phyloP scores from a whole-genome alignment of 1,284 basidiomycete genomes.

The Fomitopsis schrenkii region DNA sequence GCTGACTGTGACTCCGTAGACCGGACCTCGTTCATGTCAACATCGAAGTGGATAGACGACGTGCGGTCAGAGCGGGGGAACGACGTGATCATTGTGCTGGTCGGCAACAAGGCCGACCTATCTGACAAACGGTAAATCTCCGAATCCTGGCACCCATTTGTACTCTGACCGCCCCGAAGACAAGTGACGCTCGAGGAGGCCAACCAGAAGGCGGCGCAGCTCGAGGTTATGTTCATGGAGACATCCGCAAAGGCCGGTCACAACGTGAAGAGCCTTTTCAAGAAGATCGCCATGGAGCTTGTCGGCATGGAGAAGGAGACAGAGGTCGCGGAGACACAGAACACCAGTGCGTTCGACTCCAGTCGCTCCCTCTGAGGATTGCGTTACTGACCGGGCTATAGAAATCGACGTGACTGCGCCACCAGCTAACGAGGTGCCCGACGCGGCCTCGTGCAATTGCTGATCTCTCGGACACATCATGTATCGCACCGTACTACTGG shows the following conservation, averaged over 20 bases:
- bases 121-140: conserved; percentile 81
- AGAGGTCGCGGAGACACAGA: conserved; percentile 58
- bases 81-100: conserved; percentile 98
- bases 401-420: conserved; percentile 81
- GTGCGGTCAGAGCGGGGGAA: conserved; percentile 96
- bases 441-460: conserved; percentile 76
- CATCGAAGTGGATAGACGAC: conserved; percentile 99
- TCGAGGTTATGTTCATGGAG: conserved; percentile 99
- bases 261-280: conserved; percentile 98
- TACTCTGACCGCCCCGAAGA: conserved; percentile 36
- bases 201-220: conserved; percentile 87
- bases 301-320: conserved; percentile 92
- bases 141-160: conserved; percentile 10
- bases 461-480: conserved; percentile 27
- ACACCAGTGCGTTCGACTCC: conserved; percentile 54
- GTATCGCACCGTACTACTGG: conserved; percentile 12
- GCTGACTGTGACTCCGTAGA: conserved; percentile 44
- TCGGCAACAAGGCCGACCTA: conserved; percentile 98
- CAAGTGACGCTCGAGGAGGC: conserved; percentile 99
- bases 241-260: conserved; percentile 99
- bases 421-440: conserved; percentile 59
- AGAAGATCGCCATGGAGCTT: conserved; percentile 98
- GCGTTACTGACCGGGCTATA: conserved; percentile 25
- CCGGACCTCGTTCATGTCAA: conserved; percentile 95
- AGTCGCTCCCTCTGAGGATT: not conserved